A percentile compares a stretch with the other conserved stretches of the same genome.
These are phyloP conservation scores for Kappamyces sp. DNA, from an alignment of 192 early-diverging fungal genomes.

Conservation along the genomic window DNA sequence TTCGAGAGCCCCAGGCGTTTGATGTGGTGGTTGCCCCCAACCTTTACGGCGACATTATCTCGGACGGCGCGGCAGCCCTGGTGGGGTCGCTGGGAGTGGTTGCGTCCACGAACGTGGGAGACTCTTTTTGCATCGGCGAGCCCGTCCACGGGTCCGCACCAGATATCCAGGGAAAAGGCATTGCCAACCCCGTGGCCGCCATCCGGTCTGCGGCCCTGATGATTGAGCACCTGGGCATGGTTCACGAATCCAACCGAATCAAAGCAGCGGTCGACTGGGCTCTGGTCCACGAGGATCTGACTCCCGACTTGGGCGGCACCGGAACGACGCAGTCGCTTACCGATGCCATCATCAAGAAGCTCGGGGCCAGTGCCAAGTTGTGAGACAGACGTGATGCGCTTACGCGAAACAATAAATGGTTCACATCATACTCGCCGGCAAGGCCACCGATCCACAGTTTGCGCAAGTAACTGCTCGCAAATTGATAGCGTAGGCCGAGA, in stretches of 20 bases:
- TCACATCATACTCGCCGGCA: constrained; percentile 16
- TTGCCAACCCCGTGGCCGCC: constrained; percentile 93
- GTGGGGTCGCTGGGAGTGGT: constrained; percentile 94
- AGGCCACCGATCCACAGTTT: constrained; percentile 11
- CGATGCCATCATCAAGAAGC: constrained; percentile 62
- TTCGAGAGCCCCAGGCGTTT: constrained; percentile 92
- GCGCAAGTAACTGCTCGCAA: neutral
- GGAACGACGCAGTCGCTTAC: constrained; percentile 81
- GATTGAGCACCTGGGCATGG: constrained; percentile 77
- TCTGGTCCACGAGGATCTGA: constrained; percentile 65
- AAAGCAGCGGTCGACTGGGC: constrained; percentile 74
- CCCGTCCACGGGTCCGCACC: constrained; percentile 96
- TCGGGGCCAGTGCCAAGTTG: neutral
- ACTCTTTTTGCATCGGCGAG: constrained; percentile 91
- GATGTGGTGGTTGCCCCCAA: constrained; percentile 97
- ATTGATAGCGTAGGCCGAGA: constrained; percentile 5
- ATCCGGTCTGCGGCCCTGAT: constrained; percentile 92
- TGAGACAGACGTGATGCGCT: too few species aligned
- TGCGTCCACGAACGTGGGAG: constrained; percentile 93
- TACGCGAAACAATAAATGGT: constrained; percentile 1
- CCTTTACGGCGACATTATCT: constrained; percentile 96
- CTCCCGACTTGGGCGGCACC: constrained; percentile 86
- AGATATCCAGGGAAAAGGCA: constrained; percentile 95
- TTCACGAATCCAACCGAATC: constrained; percentile 66
- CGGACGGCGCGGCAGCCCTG: constrained; percentile 93